Conservation (phyloP, 345 rosid species). For the Eucalyptus pumila region DNA sequence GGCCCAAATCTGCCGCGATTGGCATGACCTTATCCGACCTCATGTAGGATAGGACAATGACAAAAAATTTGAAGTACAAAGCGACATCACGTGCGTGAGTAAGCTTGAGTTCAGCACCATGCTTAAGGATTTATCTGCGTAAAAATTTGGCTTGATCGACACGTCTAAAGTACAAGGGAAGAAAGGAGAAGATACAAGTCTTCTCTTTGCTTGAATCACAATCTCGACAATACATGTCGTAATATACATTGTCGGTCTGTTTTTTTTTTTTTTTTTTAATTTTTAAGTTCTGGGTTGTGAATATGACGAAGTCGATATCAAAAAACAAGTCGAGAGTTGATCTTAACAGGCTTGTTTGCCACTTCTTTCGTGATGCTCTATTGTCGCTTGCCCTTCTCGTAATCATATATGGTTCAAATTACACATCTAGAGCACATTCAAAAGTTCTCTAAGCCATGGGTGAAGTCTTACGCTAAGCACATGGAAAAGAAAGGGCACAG, state of each 20-base stretch:
- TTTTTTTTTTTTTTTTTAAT: background rate
- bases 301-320: background rate
- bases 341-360: background rate
- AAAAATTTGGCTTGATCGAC: background rate
- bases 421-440: background rate
- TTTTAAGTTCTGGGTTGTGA: background rate
- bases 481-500: background rate
- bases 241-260: background rate
- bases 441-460: background rate
- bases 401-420: background rate
- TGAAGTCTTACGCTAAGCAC: background rate
- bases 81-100: background rate
- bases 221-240: background rate
- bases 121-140: background rate
- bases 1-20: background rate
- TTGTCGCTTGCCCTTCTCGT: background rate
- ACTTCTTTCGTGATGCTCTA: background rate
- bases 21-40: background rate
- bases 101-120: background rate
- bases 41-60: background rate
- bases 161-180: background rate
- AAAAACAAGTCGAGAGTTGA: background rate
- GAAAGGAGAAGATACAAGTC: background rate
- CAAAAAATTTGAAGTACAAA: background rate
- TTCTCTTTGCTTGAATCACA: background rate